Percentiles rank a stretch among this genome's conserved stretches.
phyloP scores from a whole-genome alignment of 441 rosid genomes.

The Populus hybrid region DNA sequence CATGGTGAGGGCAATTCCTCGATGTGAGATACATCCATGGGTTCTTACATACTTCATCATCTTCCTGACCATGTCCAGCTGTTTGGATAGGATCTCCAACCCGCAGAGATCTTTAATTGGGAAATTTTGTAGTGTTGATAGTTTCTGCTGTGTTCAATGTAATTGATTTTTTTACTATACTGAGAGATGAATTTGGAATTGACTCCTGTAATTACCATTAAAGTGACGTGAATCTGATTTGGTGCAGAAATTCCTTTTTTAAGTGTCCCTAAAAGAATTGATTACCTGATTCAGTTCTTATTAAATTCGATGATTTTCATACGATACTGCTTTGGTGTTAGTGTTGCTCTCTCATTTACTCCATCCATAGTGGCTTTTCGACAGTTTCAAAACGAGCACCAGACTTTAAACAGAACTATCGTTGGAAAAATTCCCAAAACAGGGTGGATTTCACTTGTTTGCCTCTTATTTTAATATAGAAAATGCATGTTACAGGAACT shows the following conservation, averaged over 20 bases:
- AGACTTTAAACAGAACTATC: no score
- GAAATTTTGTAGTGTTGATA: slow-evolving; percentile 28
- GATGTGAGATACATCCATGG: neutral
- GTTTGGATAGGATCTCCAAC: neutral
- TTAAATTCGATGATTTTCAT: neutral
- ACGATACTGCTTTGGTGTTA: neutral
- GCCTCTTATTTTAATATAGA: neutral
- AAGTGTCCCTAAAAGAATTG: neutral
- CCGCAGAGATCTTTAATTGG: neutral
- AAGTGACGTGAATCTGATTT: slow-evolving; percentile 15
- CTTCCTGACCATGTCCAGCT: neutral
- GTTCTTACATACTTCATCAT: neutral
- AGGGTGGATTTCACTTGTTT: neutral
- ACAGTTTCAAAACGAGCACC: no score
- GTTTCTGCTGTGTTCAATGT: slow-evolving; percentile 3
- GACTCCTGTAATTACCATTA: slow-evolving; percentile 22
- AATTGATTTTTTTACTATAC: slow-evolving; percentile 8
- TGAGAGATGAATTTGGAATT: slow-evolving; percentile 9
- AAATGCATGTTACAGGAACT: neutral
- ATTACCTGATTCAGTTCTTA: no score
- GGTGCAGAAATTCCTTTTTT: neutral
- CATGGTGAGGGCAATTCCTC: neutral
- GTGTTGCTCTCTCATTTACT: neutral
- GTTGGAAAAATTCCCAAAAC: no score
- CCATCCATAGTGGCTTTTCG: neutral